Evolutionary conservation across 2,329 filamentous ascomycete species (phyloP).

Genomic region (Trichoderma breve): DNA sequence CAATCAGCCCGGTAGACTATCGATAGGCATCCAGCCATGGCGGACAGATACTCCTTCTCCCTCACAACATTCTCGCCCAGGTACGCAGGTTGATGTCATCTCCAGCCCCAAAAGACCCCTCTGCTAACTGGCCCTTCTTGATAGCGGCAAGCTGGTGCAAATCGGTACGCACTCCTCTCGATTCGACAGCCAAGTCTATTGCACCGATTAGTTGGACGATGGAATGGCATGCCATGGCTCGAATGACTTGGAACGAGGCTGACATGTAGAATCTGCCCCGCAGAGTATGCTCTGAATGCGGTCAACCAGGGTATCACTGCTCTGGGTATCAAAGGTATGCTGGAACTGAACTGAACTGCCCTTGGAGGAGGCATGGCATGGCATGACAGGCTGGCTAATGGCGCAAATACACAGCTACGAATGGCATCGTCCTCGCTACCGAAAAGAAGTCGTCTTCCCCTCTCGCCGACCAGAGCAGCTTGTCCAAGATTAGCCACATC

Average conservation of each 20-base stretch:
- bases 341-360: background rate
- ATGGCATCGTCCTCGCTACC: constrained; percentile 96
- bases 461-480: constrained; percentile 89
- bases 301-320: constrained; percentile 99
- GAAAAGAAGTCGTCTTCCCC: constrained; percentile 99
- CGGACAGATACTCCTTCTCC: constrained; percentile 98
- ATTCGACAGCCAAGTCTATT: background rate
- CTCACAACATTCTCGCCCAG: constrained; percentile 99
- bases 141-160: constrained; percentile 96
- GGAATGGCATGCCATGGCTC: too few species aligned
- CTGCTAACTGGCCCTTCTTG: constrained; percentile 34
- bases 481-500: constrained; percentile 96
- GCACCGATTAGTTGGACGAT: background rate
- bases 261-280: constrained; percentile 8
- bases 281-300: constrained; percentile 98
- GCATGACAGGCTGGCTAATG: constrained; percentile 4
- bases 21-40: constrained; percentile 60
- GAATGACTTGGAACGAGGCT: background rate
- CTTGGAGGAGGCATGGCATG: background rate
- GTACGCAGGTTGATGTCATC: constrained; percentile 52
- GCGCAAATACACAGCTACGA: constrained; percentile 67
- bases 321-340: constrained; percentile 91
- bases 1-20: background rate
- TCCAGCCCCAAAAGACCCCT: constrained; percentile 19
- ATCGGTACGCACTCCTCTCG: constrained; percentile 60